Base-by-base conservation (phyloP, 257 asterid species). In the Phtheirospermum japonicum region DNA sequence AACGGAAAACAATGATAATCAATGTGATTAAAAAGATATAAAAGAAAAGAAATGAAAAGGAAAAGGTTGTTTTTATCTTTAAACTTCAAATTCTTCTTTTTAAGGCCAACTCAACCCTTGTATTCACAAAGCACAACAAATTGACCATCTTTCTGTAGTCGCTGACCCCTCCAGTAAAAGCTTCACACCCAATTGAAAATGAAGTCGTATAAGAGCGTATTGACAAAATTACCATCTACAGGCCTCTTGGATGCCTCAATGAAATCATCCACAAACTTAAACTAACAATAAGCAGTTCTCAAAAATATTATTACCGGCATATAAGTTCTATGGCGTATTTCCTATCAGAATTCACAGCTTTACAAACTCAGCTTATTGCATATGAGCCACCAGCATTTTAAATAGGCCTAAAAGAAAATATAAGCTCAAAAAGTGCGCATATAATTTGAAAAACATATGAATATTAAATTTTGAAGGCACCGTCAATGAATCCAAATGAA, bases 241-340 rank as follows among this genome's bases (percentile, higher is more conserved):
- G 36, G 28, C 55, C 28, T 19, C 39, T 13, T 46, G 55, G 67
- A 12, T 31, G 58, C 51, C 23, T 43, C 53, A 59, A 58, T 57
- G 62, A 17, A 16, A 32, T 46, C 56, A 16, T 67, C 59, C 57
- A 63, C 49, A 58, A 54, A 55, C 52, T 67, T 13, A 34, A 61
- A 18, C 53, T 40, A 17, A 59, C n/a, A n/a, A n/a, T 9, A 42
- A 57, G 48, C 31, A 39, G 32, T 19, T 48, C 4, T 33, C 19
- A 55, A 17, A 30, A 45, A 14, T 23, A 8, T 4, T 4, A 4
- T 51, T 4, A 4, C 13, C 16, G 26, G 7, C n/a, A 61, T n/a
- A 28, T 31, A 11, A 3, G 10, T 0, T 7, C 49, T 49, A 4
- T n/a, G n/a, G n/a, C n/a, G 50, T 40, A 9, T 50, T 17, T 20